A percentile compares a stretch with the other conserved stretches of the same genome.
Conservation (phyloP, 2,329 filamentous ascomycete genomes). For the Diplodia intermedia region DNA sequence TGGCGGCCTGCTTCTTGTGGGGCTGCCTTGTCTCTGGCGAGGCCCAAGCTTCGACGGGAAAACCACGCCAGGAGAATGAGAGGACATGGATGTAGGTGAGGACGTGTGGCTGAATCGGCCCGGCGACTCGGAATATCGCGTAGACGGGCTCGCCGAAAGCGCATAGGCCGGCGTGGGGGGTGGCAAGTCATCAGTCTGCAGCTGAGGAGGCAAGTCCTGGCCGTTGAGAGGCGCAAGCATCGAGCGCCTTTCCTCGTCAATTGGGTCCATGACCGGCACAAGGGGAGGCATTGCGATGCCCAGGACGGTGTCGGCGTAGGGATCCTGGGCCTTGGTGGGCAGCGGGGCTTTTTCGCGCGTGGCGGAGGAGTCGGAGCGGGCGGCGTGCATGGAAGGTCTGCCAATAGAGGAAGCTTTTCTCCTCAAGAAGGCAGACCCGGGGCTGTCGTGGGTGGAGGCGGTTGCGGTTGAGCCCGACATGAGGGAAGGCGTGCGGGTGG, state of each 20-base stretch:
- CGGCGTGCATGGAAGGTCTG: constrained; percentile 43
- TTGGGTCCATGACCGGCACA: constrained; percentile 34
- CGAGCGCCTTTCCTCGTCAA: constrained; percentile 35
- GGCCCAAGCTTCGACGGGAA: constrained; percentile 50
- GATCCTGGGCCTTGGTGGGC: constrained; percentile 46
- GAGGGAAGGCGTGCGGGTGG: constrained; percentile 55
- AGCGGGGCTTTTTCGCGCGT: constrained; percentile 39
- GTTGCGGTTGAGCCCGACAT: constrained; percentile 54
- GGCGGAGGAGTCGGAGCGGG: constrained; percentile 38
- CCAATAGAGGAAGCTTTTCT: constrained; percentile 55
- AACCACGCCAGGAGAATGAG: constrained; percentile 71
- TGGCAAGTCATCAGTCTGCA: constrained; percentile 70
- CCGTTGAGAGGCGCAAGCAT: constrained; percentile 37
- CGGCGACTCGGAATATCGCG: constrained; percentile 75
- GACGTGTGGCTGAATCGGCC: constrained; percentile 77
- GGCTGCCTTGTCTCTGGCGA: constrained; percentile 63
- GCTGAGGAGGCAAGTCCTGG: constrained; percentile 54
- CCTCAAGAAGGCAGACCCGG: constrained; percentile 52
- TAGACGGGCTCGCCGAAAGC: constrained; percentile 75
- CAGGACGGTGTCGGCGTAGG: constrained; percentile 52
- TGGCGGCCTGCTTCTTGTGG: constrained; percentile 64
- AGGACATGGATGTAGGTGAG: constrained; percentile 79
- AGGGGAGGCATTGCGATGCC: constrained; percentile 50
- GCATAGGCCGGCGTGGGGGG: constrained; percentile 71
- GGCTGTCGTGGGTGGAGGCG: constrained; percentile 55